Percentiles rank a stretch among this genome's conserved stretches.
Evolutionary conservation across 2,329 filamentous ascomycete genomes (phyloP).

Genomic region (Pseudopyrenochaeta lycopersici): DNA sequence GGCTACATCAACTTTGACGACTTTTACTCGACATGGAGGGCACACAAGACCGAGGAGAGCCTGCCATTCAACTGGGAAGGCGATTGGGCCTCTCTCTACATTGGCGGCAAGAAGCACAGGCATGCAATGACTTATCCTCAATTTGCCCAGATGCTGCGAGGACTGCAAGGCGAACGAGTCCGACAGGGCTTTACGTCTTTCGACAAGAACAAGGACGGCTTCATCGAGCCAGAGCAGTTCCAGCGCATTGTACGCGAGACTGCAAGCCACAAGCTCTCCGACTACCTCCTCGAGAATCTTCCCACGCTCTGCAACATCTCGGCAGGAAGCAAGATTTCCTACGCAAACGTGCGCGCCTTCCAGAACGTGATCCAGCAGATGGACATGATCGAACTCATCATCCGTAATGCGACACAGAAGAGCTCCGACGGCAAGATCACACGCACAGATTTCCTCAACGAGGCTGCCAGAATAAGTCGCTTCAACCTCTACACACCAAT

Average conservation of each 20-base stretch:
- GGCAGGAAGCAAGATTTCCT: constrained; percentile 90
- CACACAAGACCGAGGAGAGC: constrained; percentile 83
- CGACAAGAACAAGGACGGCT: constrained; percentile 91
- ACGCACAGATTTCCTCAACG: constrained; percentile 90
- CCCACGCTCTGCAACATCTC: constrained; percentile 95
- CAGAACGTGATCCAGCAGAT: constrained; percentile 98
- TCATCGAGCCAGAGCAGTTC: constrained; percentile 94
- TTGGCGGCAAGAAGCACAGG: constrained; percentile 84
- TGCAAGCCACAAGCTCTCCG: constrained; percentile 93
- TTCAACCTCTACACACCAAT: constrained; percentile 98
- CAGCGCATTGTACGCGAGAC: constrained; percentile 96
- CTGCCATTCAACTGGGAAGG: constrained; percentile 98
- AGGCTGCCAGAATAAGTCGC: constrained; percentile 87
- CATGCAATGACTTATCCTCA: constrained; percentile 95
- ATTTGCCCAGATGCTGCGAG: constrained; percentile 97
- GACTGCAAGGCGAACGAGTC: constrained; percentile 93
- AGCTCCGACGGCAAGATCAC: constrained; percentile 93
- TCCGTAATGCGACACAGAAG: constrained; percentile 84
- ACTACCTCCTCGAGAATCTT: constrained; percentile 91
- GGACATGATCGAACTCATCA: constrained; percentile 94
- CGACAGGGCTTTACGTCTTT: constrained; percentile 93
- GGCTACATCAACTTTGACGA: constrained; percentile 90
- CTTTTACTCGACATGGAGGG: constrained; percentile 84
- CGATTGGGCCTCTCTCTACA: constrained; percentile 95
- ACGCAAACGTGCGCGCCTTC: constrained; percentile 96